Evolutionary conservation across 2,329 filamentous ascomycete genomes (phyloP).

Genomic region (Diaporthe sp.): DNA sequence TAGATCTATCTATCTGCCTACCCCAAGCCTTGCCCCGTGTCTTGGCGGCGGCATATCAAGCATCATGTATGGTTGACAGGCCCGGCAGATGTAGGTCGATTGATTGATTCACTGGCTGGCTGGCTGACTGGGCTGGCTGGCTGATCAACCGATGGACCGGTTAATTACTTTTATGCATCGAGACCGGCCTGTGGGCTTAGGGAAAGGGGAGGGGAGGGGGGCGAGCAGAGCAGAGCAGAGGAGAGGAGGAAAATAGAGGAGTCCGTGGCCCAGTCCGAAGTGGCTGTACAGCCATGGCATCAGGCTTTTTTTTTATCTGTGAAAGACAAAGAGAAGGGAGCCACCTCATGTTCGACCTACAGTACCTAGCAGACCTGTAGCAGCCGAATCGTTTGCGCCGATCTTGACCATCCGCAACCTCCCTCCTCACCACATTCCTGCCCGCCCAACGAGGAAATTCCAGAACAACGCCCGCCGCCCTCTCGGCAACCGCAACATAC

Average conservation of each 20-base stretch:
- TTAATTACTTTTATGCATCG: conserved; percentile 6
- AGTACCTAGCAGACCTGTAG: neutral
- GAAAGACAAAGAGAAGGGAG: conserved; percentile 1
- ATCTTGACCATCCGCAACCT: neutral
- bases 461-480: neutral
- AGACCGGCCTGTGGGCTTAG: neutral
- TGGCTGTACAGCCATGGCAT: neutral
- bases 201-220: neutral
- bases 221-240: neutral
- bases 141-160: neutral
- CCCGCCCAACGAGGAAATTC: conserved; percentile 14
- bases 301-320: conserved; percentile 4
- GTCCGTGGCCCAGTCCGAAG: conserved; percentile 4
- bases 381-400: neutral
- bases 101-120: neutral
- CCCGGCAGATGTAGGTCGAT: neutral
- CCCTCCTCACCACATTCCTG: neutral
- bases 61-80: neutral
- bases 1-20: neutral
- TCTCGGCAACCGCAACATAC: conserved; percentile 12
- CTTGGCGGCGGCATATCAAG: neutral
- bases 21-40: neutral
- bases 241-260: neutral
- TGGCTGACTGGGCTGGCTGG: neutral
- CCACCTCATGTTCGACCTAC: conserved; percentile 3